Evolutionary conservation across 306 rosid genomes (phyloP).

Genomic region (Gastrolobium villosum): DNA sequence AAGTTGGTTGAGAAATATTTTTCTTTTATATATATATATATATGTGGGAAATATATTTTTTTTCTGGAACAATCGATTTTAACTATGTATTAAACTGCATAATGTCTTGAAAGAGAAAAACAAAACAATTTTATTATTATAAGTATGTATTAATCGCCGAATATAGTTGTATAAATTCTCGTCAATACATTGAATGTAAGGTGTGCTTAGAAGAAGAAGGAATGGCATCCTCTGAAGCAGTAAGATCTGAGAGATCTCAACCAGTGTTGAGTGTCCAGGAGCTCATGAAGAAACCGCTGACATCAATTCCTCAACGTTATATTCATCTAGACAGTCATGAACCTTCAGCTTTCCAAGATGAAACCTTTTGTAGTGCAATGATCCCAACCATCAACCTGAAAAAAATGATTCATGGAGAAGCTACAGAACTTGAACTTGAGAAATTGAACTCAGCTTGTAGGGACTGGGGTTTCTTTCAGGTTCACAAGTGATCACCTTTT

Average conservation of each 20-base stretch:
- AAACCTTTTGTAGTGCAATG: not conserved
- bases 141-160: no score
- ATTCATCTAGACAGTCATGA: slow-evolving; percentile 41
- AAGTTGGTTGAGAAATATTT: no score
- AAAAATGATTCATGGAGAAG: slow-evolving; percentile 38
- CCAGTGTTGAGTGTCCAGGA: slow-evolving; percentile 27
- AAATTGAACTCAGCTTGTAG: slow-evolving; percentile 67
- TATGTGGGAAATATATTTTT: no score
- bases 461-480: slow-evolving; percentile 83
- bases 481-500: not conserved
- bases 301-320: slow-evolving; percentile 50
- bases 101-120: no score
- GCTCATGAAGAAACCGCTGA: slow-evolving; percentile 34
- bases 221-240: not conserved
- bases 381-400: slow-evolving; percentile 62
- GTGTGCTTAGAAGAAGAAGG: not conserved
- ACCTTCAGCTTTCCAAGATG: slow-evolving; percentile 35
- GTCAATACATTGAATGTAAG: not conserved
- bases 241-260: not conserved
- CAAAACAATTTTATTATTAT: no score
- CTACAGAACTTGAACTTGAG: slow-evolving; percentile 49
- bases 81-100: no score
- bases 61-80: no score
- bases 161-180: not conserved
- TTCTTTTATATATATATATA: no score